Conservation (phyloP, 495 filamentous ascomycete species). For the Penicillium antarcticum region DNA sequence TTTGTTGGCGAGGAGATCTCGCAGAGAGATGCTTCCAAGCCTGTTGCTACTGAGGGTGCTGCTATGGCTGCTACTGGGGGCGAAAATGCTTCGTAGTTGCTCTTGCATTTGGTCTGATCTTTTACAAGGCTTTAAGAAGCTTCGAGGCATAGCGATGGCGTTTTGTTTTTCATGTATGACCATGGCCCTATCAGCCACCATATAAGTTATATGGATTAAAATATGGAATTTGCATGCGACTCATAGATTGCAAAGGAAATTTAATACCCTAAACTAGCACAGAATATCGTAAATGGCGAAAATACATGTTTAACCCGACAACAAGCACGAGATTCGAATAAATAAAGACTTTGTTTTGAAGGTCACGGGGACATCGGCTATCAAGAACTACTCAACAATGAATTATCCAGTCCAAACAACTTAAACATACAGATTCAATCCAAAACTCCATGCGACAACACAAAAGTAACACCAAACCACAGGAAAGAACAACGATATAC, state of each 20-base stretch:
- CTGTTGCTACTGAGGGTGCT: conserved; percentile 31
- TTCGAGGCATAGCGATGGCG: conserved; percentile 52
- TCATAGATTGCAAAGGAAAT: too few relatives aligned
- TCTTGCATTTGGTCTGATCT: background rate
- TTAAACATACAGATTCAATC: conserved; percentile 5
- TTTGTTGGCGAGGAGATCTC: conserved; percentile 77
- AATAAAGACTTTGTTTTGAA: background rate
- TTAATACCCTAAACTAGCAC: too few relatives aligned
- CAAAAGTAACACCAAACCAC: background rate
- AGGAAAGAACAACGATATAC: conserved; percentile 1
- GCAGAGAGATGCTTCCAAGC: conserved; percentile 31
- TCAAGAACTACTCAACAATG: conserved; percentile 2
- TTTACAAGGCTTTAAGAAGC: background rate
- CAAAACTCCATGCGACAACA: conserved; percentile 2
- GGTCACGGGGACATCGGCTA: conserved; percentile 5
- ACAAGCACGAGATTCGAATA: too few relatives aligned
- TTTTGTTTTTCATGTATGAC: conserved; percentile 12
- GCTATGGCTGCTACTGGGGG: conserved; percentile 22
- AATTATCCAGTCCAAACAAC: conserved; percentile 2
- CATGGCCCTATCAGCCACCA: background rate
- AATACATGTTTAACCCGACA: too few relatives aligned
- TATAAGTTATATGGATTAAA: background rate
- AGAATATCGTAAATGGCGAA: too few relatives aligned
- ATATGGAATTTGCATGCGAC: background rate
- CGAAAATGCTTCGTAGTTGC: conserved; percentile 2